Conservation (phyloP, 495 filamentous ascomycete species). For the Pyrenula aspistea region DNA sequence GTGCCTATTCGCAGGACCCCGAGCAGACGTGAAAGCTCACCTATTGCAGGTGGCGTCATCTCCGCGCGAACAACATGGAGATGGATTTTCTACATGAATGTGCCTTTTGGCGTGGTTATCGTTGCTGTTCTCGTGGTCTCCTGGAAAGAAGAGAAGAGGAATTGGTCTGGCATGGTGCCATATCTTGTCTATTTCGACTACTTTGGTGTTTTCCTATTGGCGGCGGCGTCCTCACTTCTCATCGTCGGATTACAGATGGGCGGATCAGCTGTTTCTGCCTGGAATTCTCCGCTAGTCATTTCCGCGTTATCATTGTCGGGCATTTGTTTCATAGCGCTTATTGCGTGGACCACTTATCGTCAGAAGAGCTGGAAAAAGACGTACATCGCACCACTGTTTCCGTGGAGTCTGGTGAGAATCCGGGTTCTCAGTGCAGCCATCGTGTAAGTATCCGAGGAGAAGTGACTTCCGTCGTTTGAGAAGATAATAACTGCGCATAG, state of each 20-base stretch:
- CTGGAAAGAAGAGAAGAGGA: background rate
- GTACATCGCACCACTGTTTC: background rate
- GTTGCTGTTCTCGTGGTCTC: conserved; percentile 8
- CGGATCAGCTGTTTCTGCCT: background rate
- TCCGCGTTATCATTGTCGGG: background rate
- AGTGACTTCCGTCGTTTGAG: background rate
- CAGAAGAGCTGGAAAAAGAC: background rate
- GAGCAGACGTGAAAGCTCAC: background rate
- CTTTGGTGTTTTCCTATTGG: background rate
- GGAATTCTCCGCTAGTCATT: background rate
- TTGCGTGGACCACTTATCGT: background rate
- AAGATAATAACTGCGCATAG: background rate
- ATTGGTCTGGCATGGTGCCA: background rate
- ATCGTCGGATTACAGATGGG: background rate
- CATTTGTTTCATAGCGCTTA: background rate
- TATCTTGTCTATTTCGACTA: background rate
- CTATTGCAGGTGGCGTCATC: conserved; percentile 13
- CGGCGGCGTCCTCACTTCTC: background rate
- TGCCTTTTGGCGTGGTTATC: conserved; percentile 29
- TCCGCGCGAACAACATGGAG: conserved; percentile 14
- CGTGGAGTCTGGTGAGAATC: background rate
- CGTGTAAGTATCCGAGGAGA: background rate
- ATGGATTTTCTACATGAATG: conserved; percentile 25
- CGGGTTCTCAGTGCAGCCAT: background rate
- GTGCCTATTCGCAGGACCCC: background rate